These are phyloP conservation scores for Cyclanthera cordifolia DNA, from an alignment of 306 rosid species.

Conservation along the genomic window DNA sequence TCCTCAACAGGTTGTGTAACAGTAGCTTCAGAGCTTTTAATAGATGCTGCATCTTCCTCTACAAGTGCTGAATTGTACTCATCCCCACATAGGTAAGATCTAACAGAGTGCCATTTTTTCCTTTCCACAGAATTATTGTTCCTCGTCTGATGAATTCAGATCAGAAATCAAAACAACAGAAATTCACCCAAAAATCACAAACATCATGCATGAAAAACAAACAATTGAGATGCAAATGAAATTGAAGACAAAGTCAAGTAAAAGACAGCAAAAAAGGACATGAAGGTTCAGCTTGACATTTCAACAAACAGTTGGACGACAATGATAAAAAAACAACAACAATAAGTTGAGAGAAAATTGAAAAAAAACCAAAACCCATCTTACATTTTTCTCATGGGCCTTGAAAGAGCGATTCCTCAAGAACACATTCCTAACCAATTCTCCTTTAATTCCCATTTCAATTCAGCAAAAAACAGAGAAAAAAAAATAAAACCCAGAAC, in stretches of 20 bases:
- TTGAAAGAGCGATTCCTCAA: conserved; percentile 37
- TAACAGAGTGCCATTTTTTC: conserved; percentile 66
- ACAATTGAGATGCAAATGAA: not conserved
- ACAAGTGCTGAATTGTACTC: conserved; percentile 63
- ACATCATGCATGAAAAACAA: not conserved
- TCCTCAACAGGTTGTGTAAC: conserved; percentile 38
- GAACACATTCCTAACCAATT: conserved; percentile 68
- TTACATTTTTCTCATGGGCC: conserved; percentile 49
- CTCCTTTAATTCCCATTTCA: conserved; percentile 74
- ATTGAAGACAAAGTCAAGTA: not conserved
- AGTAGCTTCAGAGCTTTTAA: conserved; percentile 44
- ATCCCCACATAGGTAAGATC: conserved; percentile 80
- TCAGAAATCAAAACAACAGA: not conserved
- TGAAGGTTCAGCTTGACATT: not conserved
- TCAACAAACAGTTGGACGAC: not conserved
- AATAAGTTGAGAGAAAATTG: not conserved
- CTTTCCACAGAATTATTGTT: conserved; percentile 41
- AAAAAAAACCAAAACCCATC: conserved; percentile 13
- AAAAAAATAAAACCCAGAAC: conserved; percentile 10
- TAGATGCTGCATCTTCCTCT: conserved; percentile 60
- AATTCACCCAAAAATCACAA: conserved; percentile 3
- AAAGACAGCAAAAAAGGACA: not conserved
- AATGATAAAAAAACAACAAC: not conserved
- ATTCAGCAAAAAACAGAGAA: not conserved
- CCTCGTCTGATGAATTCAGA: conserved; percentile 30